Base-by-base conservation (phyloP, 2,329 filamentous ascomycete genomes). In the Reticulascus tulasneorum region DNA sequence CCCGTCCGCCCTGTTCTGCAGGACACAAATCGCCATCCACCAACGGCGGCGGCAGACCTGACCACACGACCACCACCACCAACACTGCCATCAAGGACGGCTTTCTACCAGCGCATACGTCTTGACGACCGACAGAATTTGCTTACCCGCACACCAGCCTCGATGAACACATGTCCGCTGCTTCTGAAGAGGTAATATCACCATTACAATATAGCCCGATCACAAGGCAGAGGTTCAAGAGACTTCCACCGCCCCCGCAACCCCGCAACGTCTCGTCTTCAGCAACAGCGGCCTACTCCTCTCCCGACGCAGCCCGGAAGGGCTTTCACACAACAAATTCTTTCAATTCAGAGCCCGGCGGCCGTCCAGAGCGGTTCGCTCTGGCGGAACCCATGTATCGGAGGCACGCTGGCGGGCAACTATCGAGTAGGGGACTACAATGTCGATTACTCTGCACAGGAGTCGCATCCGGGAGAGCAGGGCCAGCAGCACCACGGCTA, bases 361-460 rank as follows among this genome's bases (percentile, higher is more conserved):
- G 72, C 75, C 79, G 79, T 80, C 78, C 77, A 80, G 80, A 77
- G 81, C 79, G 79, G 69, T 66, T 75, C 73, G 80, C 79, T 84
- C 81, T 84, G 80, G 81, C 79, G 78, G 78, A 74, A 78, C 77
- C 78, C 75, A 84, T 84, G 79, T 65, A 75, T 76, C 66, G 75
- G 71, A 71, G 77, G 68, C 75, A 83, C 77, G 70, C 77, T 84
- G 77, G 79, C 79, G 73, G 74, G 77, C 73, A 79, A 81, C 65
- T 86, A 86, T 71, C 77, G 79, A 74, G 72, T 78, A 66, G 75
- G 73, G 62, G 77, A 81, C 70, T 84, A 84, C 73, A 77, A 82
- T 76, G 79, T 85, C 74, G 78, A 83, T 62, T 86, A 84, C 69
- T 73, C 79, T 66, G 69, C 78, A 60, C 81, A 83, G 67, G 76